Evolutionary conservation across 257 asterid species (phyloP).

Genomic region (Marsdenia floribunda): DNA sequence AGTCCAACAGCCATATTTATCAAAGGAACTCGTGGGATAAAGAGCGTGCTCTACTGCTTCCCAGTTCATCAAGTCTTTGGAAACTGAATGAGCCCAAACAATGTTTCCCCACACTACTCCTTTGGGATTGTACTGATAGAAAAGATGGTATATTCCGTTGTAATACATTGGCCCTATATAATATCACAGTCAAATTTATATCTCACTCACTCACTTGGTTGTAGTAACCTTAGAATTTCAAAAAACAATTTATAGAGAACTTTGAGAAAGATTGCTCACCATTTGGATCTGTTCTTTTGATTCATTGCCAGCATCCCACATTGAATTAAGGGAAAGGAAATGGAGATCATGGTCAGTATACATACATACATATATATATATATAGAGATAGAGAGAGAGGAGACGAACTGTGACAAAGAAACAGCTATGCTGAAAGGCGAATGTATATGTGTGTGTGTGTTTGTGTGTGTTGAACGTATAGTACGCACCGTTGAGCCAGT

Average conservation of each 20-base stretch:
- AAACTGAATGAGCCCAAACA: conserved; percentile 28
- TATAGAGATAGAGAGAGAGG: background rate
- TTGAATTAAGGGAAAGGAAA: conserved; percentile 15
- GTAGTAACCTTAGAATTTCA: too few species aligned
- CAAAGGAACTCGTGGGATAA: conserved; percentile 15
- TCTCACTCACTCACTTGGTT: too few species aligned
- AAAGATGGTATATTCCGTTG: conserved; percentile 25
- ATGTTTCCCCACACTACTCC: conserved; percentile 26
- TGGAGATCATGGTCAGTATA: background rate
- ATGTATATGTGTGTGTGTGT: too few species aligned
- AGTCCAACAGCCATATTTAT: conserved; percentile 20
- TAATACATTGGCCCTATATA: conserved; percentile 20
- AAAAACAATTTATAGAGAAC: too few species aligned
- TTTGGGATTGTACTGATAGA: conserved; percentile 26
- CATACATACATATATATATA: too few species aligned
- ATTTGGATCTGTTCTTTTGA: conserved; percentile 48
- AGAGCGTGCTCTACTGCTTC: conserved; percentile 14
- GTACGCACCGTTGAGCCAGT: conserved; percentile 59
- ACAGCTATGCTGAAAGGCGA: background rate
- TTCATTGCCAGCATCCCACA: conserved; percentile 18
- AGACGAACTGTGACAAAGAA: background rate
- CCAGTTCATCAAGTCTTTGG: conserved; percentile 23
- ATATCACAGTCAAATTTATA: too few species aligned
- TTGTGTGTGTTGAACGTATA: too few species aligned
- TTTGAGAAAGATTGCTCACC: conserved; percentile 29